phyloP scores from a whole-genome alignment of 345 rosid genomes.

The Eucalyptus polyanthemos region DNA sequence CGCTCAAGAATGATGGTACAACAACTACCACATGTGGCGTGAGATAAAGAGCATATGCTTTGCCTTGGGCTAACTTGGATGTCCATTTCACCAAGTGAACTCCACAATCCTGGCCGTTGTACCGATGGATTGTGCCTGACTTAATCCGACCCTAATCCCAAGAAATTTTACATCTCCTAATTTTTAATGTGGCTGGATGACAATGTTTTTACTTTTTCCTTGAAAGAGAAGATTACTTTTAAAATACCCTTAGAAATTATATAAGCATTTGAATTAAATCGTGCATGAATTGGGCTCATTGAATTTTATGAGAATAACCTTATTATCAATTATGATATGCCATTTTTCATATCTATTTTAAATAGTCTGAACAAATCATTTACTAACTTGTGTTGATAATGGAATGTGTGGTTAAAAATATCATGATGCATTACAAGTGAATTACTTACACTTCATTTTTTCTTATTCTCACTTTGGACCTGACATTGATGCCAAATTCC shows the following conservation, averaged over 20 bases:
- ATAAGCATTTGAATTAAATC: fast-evolving
- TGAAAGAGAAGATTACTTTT: not conserved
- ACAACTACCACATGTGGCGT: not conserved
- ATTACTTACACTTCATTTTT: no score
- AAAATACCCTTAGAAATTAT: not conserved
- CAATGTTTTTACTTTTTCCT: not conserved
- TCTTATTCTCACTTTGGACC: no score
- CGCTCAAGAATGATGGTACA: not conserved
- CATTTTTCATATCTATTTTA: not conserved
- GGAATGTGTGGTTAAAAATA: no score
- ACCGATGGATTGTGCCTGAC: no score
- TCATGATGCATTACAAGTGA: no score
- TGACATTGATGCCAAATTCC: not conserved
- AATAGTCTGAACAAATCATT: not conserved
- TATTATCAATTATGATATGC: not conserved
- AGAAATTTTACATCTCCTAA: not conserved
- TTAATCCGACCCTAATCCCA: not conserved
- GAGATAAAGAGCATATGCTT: not conserved
- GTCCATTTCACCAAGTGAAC: not conserved
- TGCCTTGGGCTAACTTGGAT: not conserved
- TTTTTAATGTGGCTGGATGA: not conserved
- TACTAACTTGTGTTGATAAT: no score
- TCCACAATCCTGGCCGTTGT: not conserved
- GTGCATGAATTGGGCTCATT: fast-evolving
- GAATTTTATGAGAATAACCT: not conserved